Evolutionary conservation across 176 grass and related monocot species (phyloP).

Genomic region (Phoenix roebelenii): DNA sequence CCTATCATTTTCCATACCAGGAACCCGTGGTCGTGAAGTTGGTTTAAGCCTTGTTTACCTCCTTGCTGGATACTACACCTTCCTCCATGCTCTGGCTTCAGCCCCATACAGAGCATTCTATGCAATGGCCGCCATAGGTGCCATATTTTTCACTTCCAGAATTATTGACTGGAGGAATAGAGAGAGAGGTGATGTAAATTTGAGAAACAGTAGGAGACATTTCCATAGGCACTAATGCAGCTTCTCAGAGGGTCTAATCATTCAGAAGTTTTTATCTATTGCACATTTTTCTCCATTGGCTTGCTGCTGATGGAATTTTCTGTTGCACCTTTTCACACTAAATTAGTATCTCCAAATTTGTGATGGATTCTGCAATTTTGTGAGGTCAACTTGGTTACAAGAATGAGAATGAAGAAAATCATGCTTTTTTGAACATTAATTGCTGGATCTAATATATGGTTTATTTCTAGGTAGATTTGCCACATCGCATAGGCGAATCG

Average conservation of each 20-base stretch:
- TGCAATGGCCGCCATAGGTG: slow-evolving; percentile 57
- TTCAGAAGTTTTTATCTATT: too few relatives aligned
- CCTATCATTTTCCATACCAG: slow-evolving; percentile 44
- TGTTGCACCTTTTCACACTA: too few relatives aligned
- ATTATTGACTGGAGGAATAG: slow-evolving; percentile 44
- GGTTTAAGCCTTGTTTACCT: slow-evolving; percentile 72
- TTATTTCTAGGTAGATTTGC: too few relatives aligned
- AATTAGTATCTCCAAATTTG: too few relatives aligned
- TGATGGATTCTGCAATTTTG: too few relatives aligned
- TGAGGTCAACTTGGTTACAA: too few relatives aligned
- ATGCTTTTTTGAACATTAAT: too few relatives aligned
- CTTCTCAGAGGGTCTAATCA: background rate
- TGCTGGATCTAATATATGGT: too few relatives aligned
- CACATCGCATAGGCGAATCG: too few relatives aligned
- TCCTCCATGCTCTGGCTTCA: slow-evolving; percentile 44
- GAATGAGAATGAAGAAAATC: too few relatives aligned
- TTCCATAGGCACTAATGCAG: slow-evolving; percentile 61
- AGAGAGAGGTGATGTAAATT: slow-evolving; percentile 44
- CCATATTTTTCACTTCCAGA: slow-evolving; percentile 48
- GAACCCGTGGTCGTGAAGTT: slow-evolving; percentile 28
- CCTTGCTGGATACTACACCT: slow-evolving; percentile 70
- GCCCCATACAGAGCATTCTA: slow-evolving; percentile 72
- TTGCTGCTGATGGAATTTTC: too few relatives aligned
- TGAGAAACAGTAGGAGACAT: slow-evolving; percentile 61
- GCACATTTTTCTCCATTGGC: too few relatives aligned